Conservation (phyloP, 805 yeast species). For the Zygosaccharomyces pseudorouxii region DNA sequence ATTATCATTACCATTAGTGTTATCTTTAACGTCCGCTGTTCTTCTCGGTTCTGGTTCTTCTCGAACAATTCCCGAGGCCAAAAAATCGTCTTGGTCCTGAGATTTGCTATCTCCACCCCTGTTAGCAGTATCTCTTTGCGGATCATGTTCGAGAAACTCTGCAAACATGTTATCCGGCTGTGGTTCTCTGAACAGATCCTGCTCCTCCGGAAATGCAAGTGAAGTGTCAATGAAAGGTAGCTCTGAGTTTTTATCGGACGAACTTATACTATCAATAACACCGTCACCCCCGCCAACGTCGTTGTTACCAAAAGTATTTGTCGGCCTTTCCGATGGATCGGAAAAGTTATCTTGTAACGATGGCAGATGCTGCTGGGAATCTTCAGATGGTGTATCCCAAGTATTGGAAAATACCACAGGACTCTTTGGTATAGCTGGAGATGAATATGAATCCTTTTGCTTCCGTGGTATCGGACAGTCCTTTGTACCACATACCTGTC, state of each 20-base stretch:
- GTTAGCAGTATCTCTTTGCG: constrained; percentile 5
- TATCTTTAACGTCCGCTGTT: constrained; percentile 4
- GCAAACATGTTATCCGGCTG: constrained; percentile 14
- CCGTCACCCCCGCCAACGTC: background rate
- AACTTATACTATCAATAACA: background rate
- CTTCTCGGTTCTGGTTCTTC: constrained; percentile 1
- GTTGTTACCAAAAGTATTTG: background rate
- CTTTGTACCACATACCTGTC: constrained; percentile 78
- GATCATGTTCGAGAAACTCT: constrained; percentile 19
- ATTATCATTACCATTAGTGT: constrained; percentile 14
- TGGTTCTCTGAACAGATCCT: constrained; percentile 18
- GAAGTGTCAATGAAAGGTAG: constrained; percentile 28
- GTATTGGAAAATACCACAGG: constrained; percentile 1
- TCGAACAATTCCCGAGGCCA: background rate
- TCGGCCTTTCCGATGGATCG: background rate
- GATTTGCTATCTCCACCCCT: background rate
- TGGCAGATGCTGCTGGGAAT: background rate
- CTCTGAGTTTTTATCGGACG: background rate
- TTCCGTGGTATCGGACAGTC: constrained; percentile 56
- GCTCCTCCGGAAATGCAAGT: constrained; percentile 32
- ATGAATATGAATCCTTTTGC: constrained; percentile 1
- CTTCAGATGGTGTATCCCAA: constrained; percentile 2
- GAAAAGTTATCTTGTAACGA: background rate
- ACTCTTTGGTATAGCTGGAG: background rate
- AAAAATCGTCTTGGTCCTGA: background rate